Evolutionary conservation across 192 early-diverging fungal genomes (phyloP).

Genomic region (Paraglomus occultum): DNA sequence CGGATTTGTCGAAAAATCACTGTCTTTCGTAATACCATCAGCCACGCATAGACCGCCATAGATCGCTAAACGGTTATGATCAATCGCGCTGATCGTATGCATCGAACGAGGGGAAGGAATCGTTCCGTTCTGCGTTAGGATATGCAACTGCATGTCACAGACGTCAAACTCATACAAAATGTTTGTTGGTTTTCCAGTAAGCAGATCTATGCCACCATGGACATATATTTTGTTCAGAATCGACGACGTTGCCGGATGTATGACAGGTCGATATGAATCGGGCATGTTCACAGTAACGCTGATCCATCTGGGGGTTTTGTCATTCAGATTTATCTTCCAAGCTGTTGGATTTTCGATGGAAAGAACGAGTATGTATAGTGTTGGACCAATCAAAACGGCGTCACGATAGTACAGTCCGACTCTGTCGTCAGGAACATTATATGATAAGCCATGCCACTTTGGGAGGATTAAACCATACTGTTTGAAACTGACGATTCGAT

Average conservation of each 20-base stretch:
- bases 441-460: neutral
- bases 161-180: conserved; percentile 7
- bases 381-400: neutral
- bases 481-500: conserved; percentile 3
- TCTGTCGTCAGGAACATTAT: too few relatives aligned
- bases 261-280: neutral
- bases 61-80: neutral
- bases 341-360: neutral
- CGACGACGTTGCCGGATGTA: neutral
- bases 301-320: neutral
- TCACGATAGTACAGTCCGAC: neutral
- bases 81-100: conserved; percentile 10
- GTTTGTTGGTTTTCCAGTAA: neutral
- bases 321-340: neutral
- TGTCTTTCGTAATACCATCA: neutral
- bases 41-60: neutral
- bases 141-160: neutral
- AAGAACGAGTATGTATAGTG: neutral
- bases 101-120: neutral
- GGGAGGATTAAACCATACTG: neutral
- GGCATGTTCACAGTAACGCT: neutral
- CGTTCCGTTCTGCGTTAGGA: neutral
- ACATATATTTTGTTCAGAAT: neutral
- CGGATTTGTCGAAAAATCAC: neutral
- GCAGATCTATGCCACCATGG: neutral